phyloP scores from a whole-genome alignment of 352 stramenopile species.

The Globisporangium spinosum region DNA sequence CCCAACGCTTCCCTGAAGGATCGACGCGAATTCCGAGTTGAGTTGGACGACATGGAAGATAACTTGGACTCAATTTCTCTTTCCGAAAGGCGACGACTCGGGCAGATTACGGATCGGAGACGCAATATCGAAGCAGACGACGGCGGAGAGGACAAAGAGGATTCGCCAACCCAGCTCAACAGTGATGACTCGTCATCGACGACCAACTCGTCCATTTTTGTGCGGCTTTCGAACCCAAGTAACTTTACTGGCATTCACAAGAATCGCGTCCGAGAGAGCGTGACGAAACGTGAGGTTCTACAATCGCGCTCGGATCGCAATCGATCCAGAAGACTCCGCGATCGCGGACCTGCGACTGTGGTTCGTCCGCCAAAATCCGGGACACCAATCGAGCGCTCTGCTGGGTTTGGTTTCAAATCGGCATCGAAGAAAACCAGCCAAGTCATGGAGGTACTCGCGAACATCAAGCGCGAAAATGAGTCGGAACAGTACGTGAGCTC shows the following conservation, averaged over 20 bases:
- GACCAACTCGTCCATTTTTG: conserved; percentile 59
- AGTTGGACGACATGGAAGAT: conserved; percentile 44
- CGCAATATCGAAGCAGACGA: conserved; percentile 24
- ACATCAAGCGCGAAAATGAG: conserved; percentile 82
- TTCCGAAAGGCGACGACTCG: conserved; percentile 34
- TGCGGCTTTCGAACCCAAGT: conserved; percentile 78
- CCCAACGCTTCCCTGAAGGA: conserved; percentile 14
- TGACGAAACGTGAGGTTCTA: conserved; percentile 74
- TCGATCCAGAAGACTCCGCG: conserved; percentile 63
- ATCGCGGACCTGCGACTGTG: conserved; percentile 39
- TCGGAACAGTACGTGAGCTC: conserved; percentile 44
- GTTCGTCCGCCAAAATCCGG: conserved; percentile 41
- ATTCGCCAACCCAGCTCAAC: conserved; percentile 43
- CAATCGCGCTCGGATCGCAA: conserved; percentile 73
- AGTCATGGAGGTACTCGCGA: conserved; percentile 78
- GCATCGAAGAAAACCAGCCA: conserved; percentile 55
- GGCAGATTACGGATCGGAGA: conserved; percentile 28
- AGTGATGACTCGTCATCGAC: conserved; percentile 65
- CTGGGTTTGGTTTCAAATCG: conserved; percentile 44
- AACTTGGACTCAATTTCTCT: conserved; percentile 37
- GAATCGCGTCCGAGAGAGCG: conserved; percentile 76
- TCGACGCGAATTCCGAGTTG: conserved; percentile 52
- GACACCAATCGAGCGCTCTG: conserved; percentile 55
- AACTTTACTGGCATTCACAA: conserved; percentile 90
- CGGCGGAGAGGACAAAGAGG: conserved; percentile 23